A percentile compares a stretch with the other conserved stretches of the same genome.
These are phyloP conservation scores for Dendryphion nanum DNA, from an alignment of 2,329 filamentous ascomycete genomes.

Conservation along the genomic window DNA sequence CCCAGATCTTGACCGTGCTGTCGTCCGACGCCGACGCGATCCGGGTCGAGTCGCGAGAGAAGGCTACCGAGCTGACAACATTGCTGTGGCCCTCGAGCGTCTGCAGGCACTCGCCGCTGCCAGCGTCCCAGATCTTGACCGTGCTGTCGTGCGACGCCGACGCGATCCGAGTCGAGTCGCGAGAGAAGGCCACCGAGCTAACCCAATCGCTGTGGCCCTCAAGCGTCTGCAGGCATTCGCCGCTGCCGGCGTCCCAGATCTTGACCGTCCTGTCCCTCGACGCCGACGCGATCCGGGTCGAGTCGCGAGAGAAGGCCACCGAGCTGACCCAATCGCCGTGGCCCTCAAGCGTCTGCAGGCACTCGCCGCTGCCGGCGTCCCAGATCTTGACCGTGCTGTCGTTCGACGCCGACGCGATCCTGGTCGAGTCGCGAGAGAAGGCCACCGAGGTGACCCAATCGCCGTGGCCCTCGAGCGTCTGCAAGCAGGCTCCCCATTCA, in stretches of 20 bases:
- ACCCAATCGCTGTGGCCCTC: conserved; percentile 13
- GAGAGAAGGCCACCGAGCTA: too few relatives aligned
- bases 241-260: conserved; percentile 48
- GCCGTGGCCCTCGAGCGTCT: conserved; percentile 10
- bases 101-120: too few relatives aligned
- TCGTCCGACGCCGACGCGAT: conserved; percentile 16
- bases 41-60: conserved; percentile 16
- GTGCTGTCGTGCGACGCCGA: too few relatives aligned
- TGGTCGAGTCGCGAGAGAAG: conserved; percentile 13
- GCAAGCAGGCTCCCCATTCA: conserved; percentile 7
- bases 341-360: conserved; percentile 15
- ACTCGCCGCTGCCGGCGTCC: conserved; percentile 11
- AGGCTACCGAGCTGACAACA: conserved; percentile 19
- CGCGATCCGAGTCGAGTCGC: too few relatives aligned
- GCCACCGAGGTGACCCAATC: background rate
- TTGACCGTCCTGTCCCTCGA: conserved; percentile 13
- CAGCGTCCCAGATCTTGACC: too few relatives aligned
- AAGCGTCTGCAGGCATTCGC: conserved; percentile 11
- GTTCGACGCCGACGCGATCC: conserved; percentile 15
- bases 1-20: conserved; percentile 18
- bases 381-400: conserved; percentile 16
- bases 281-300: conserved; percentile 12
- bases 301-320: conserved; percentile 22
- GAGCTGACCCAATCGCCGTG: conserved; percentile 8
- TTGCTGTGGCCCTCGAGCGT: too few relatives aligned